Evolutionary conservation across 495 filamentous ascomycete genomes (phyloP).

Genomic region (Evansstolkia leycettana): DNA sequence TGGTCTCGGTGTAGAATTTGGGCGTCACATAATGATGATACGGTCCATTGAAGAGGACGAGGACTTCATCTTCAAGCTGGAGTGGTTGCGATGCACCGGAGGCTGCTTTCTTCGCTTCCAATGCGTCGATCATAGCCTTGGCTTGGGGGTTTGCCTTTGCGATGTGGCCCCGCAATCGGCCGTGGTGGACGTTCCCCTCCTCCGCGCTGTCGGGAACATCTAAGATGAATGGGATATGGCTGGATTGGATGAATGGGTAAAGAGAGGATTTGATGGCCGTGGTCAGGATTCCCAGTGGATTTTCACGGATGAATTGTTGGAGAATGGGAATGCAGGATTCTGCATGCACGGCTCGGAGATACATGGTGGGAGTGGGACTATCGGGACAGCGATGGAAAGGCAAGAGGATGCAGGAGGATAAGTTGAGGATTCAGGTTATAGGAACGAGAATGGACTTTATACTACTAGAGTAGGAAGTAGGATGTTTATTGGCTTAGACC

Average conservation of each 20-base stretch:
- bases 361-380: constrained; percentile 26
- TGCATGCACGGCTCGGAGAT: constrained; percentile 35
- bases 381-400: neutral
- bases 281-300: constrained; percentile 43
- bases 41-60: constrained; percentile 41
- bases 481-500: no score
- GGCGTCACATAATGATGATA: constrained; percentile 46
- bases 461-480: no score
- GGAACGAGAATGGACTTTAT: no score
- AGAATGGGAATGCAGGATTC: constrained; percentile 27
- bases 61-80: constrained; percentile 17
- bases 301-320: constrained; percentile 34
- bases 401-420: neutral
- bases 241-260: constrained; percentile 36
- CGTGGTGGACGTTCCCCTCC: constrained; percentile 9
- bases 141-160: constrained; percentile 43
- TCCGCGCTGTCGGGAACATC: constrained; percentile 10
- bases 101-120: constrained; percentile 10
- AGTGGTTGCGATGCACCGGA: constrained; percentile 1
- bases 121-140: constrained; percentile 40
- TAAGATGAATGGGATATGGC: constrained; percentile 37
- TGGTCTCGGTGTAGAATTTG: constrained; percentile 46
- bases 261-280: constrained; percentile 35
- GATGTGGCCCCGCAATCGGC: constrained; percentile 40
- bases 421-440: no score